These are phyloP conservation scores for Omphalea diandra DNA, from an alignment of 441 rosid species.

Conservation along the genomic window DNA sequence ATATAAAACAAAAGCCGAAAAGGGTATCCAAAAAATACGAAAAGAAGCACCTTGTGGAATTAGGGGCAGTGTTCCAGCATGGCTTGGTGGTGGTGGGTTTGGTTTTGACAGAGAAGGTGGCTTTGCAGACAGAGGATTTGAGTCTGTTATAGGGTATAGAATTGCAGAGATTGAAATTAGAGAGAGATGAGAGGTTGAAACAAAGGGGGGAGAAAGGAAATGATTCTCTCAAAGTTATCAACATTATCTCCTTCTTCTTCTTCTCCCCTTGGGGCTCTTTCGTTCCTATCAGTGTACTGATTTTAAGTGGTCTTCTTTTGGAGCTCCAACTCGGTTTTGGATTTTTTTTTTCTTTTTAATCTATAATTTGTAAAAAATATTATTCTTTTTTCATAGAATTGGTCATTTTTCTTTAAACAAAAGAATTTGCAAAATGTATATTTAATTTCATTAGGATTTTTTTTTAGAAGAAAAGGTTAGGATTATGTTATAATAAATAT, in stretches of 20 bases:
- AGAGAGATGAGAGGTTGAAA: constrained; percentile 25
- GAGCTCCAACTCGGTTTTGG: too few species aligned
- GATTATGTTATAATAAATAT: too few species aligned
- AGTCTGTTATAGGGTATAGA: constrained; percentile 29
- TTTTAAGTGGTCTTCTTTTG: neutral
- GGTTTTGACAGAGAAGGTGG: constrained; percentile 42
- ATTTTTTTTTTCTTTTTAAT: too few species aligned
- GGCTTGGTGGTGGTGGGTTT: constrained; percentile 43
- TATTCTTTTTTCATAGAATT: too few species aligned
- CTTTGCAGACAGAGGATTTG: constrained; percentile 37
- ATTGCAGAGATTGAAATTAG: constrained; percentile 31
- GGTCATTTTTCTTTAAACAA: too few species aligned
- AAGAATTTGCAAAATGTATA: too few species aligned
- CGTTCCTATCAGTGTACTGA: neutral
- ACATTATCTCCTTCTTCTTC: constrained; percentile 40
- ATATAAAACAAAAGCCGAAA: constrained; percentile 10
- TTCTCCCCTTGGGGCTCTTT: neutral
- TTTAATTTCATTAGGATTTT: too few species aligned
- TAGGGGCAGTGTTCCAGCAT: constrained; percentile 41
- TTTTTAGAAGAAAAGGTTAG: too few species aligned
- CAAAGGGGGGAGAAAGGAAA: constrained; percentile 39
- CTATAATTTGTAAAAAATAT: too few species aligned
- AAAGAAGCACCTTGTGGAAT: constrained; percentile 41
- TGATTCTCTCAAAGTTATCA: constrained; percentile 64
- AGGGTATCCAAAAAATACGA: constrained; percentile 19